Evolutionary conservation across 805 yeast genomes (phyloP).

Genomic region (Candida boidinii): DNA sequence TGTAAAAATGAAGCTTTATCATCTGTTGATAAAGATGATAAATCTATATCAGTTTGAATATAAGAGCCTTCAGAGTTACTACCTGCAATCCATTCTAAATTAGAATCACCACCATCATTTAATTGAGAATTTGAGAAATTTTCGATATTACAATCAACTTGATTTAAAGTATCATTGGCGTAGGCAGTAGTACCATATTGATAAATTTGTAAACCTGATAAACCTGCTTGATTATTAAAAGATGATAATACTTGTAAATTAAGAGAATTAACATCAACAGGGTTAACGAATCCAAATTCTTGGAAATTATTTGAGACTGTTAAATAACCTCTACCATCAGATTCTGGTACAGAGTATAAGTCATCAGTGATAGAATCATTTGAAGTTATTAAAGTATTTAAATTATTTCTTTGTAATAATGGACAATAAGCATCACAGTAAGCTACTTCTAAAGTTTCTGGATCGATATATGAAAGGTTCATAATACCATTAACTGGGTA

Average conservation of each 20-base stretch:
- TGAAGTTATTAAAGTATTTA: slow-evolving; percentile 21
- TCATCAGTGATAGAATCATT: slow-evolving; percentile 14
- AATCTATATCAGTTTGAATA: slow-evolving; percentile 4
- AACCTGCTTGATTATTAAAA: slow-evolving; percentile 61
- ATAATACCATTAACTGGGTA: slow-evolving; percentile 80
- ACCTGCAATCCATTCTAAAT: slow-evolving; percentile 18
- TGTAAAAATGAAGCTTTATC: slow-evolving; percentile 21
- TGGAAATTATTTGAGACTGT: slow-evolving; percentile 47
- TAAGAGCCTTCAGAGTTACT: too few relatives aligned
- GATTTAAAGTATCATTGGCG: slow-evolving; percentile 70
- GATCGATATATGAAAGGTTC: slow-evolving; percentile 84
- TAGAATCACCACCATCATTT: too few relatives aligned
- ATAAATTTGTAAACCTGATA: slow-evolving; percentile 67
- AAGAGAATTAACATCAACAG: slow-evolving; percentile 49
- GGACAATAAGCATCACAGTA: slow-evolving; percentile 92
- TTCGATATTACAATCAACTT: slow-evolving; percentile 47
- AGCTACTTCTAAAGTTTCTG: slow-evolving; percentile 43
- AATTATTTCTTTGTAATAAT: slow-evolving; percentile 32
- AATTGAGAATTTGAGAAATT: neutral
- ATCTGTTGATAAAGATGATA: slow-evolving; percentile 17
- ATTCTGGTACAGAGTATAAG: slow-evolving; percentile 8
- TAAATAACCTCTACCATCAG: slow-evolving; percentile 11
- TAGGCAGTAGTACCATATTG: slow-evolving; percentile 52
- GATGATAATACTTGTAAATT: slow-evolving; percentile 57
- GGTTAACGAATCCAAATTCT: slow-evolving; percentile 76